A percentile compares a stretch with the other conserved stretches of the same genome.
These are phyloP conservation scores for Dysphania ambrosioides DNA, from an alignment of 148 eudicot species.

Conservation along the genomic window DNA sequence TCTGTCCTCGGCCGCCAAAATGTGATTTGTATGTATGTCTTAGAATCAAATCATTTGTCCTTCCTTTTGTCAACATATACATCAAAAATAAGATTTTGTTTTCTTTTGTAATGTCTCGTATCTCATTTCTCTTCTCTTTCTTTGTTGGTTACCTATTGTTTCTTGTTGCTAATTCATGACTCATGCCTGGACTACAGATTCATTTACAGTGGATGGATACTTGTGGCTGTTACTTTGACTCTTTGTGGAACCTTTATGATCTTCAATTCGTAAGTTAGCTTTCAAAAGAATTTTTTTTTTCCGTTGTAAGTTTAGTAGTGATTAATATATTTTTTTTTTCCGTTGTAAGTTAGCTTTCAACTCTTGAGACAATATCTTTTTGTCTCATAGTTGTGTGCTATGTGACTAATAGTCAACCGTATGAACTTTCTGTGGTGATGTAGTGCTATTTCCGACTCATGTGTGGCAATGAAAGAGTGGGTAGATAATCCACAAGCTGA, in stretches of 20 bases:
- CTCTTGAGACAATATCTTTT: not conserved
- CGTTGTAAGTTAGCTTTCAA: not conserved
- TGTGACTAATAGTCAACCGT: not conserved
- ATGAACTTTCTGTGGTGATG: slow-evolving; percentile 10
- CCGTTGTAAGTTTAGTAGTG: not conserved
- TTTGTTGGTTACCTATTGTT: not conserved
- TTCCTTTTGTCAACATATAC: not conserved
- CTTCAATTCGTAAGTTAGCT: slow-evolving; percentile 59
- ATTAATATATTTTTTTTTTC: not conserved
- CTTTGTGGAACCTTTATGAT: slow-evolving; percentile 87
- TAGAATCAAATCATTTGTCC: not conserved
- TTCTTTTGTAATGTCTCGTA: not conserved
- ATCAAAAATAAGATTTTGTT: not conserved
- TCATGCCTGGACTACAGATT: slow-evolving; percentile 51
- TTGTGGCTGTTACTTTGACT: slow-evolving; percentile 73
- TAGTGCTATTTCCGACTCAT: slow-evolving; percentile 83
- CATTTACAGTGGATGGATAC: slow-evolving; percentile 86
- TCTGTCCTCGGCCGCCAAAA: slow-evolving; percentile 63
- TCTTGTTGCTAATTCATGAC: not conserved
- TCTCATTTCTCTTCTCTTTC: not conserved
- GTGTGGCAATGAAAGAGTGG: slow-evolving; percentile 98
- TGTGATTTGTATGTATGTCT: slow-evolving; percentile 70
- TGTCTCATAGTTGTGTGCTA: not conserved
- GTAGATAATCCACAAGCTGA: slow-evolving; percentile 88
- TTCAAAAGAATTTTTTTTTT: not conserved